Base-by-base conservation (phyloP, 2,329 filamentous ascomycete species). In the Penicillium capsulatum region DNA sequence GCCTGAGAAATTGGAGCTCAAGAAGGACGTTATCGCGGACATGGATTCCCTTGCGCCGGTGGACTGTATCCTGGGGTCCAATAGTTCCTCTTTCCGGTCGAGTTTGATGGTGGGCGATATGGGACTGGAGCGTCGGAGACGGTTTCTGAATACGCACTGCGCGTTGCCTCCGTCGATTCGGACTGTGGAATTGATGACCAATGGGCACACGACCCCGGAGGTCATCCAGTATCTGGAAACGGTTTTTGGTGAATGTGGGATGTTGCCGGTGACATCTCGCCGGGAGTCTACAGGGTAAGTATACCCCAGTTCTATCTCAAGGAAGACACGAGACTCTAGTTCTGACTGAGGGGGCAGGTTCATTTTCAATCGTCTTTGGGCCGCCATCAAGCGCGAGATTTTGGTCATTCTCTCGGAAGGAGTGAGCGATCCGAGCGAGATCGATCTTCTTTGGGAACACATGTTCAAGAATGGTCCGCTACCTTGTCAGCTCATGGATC, bases 311-410 rank as follows among this genome's bases (percentile, higher is more conserved):
- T 31, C 22, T n/a, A 26, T 29, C 24, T 28, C n/a, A n/a, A n/a
- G n/a, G n/a, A n/a, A n/a, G n/a, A 15, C 13, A 9, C 3, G 9
- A 13, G 17, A 28, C 14, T 17, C 10, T 2, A 19, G 7, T 11
- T 24, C 26, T 28, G 10, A 28, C n/a, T 28, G 26, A 4, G 26
- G 26, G 26, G n/a, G 16, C 3, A 58, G 55, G 3, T 72, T 78
- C 53, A 69, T 79, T 24, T 73, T 76, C 51, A 77, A 77, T 36
- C 69, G 75, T 1, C 54, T 78, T 0, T 79, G 75, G 75, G 75
- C 75, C 0, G 74, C 74, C 0, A 63, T 79, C 31, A 77, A 78
- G 57, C 63, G 75, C 3, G 75, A 79, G 46, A 63, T 63, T 1
- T 43, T 78, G 15, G 63, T 54, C 1, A 72, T 78, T 13, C 50